phyloP scores from a whole-genome alignment of 805 yeast genomes.

The Pichia occidentalis region DNA sequence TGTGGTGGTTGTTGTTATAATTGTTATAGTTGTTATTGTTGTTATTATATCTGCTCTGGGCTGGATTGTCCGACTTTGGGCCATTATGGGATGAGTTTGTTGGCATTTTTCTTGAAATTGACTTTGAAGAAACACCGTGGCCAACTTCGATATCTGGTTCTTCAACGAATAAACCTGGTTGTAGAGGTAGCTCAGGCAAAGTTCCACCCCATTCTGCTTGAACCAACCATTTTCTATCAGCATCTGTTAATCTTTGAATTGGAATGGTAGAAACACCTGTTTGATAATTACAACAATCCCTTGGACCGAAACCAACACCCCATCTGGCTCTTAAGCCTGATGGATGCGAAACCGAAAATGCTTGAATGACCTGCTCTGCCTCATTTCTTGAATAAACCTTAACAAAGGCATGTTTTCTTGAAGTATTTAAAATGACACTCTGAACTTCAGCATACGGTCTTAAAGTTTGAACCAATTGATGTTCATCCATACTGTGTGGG shows the following conservation, averaged over 20 bases:
- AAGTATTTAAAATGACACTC: conserved; percentile 77
- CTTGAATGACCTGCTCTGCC: conserved; percentile 75
- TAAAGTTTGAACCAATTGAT: conserved; percentile 59
- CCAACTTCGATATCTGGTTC: conserved; percentile 98
- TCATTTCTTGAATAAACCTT: conserved; percentile 88
- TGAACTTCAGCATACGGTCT: conserved; percentile 90
- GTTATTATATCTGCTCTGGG: conserved; percentile 2
- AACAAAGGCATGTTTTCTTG: conserved; percentile 92
- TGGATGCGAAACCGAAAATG: conserved; percentile 59
- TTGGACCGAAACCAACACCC: conserved; percentile 99
- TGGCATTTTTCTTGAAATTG: conserved; percentile 88
- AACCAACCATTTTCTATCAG: conserved; percentile 85
- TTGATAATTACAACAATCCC: conserved; percentile 95
- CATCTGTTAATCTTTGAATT: conserved; percentile 81
- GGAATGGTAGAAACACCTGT: conserved; percentile 88
- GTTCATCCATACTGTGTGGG: conserved; percentile 73
- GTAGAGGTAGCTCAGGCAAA: conserved; percentile 69
- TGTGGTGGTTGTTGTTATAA: conserved; percentile 3
- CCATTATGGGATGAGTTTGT: conserved; percentile 82
- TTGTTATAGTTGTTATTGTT: not conserved
- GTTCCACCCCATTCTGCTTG: conserved; percentile 97
- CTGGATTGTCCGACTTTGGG: conserved; percentile 58
- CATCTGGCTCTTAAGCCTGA: conserved; percentile 79
- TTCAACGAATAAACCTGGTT: conserved; percentile 76
- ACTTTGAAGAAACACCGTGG: conserved; percentile 85